These are phyloP conservation scores for Pyrenochaeta sp. DNA, from an alignment of 2,329 filamentous ascomycete genomes.

Conservation along the genomic window DNA sequence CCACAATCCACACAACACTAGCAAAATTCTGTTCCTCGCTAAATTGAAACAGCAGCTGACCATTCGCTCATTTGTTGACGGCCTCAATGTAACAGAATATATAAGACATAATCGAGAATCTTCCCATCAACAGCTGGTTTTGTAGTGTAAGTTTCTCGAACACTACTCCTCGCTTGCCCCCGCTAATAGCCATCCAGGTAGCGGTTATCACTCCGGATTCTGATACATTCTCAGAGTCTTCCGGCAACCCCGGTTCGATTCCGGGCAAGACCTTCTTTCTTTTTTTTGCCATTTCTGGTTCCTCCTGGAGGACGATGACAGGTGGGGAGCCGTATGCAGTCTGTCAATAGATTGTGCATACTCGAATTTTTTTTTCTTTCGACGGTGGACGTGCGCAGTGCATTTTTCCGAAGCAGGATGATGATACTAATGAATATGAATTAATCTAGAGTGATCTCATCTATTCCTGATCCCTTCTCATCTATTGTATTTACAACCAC, in stretches of 20 bases:
- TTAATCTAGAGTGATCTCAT: not conserved
- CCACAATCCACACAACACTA: too few species aligned
- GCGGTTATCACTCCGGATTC: conserved; percentile 41
- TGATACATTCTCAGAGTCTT: conserved; percentile 24
- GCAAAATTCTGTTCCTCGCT: too few species aligned
- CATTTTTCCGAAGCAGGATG: too few species aligned
- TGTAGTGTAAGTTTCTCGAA: conserved; percentile 19
- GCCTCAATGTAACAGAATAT: not conserved
- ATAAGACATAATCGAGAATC: not conserved
- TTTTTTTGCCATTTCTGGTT: conserved; percentile 6
- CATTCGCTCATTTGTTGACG: too few species aligned
- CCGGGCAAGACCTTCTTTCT: conserved; percentile 27
- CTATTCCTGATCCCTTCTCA: not conserved
- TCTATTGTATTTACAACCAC: not conserved
- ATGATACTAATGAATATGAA: too few species aligned
- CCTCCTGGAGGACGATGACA: not conserved
- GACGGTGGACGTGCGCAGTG: not conserved
- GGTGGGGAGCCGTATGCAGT: not conserved
- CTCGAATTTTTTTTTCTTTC: not conserved
- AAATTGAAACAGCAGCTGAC: too few species aligned
- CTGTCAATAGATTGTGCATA: not conserved
- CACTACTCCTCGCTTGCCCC: conserved; percentile 3
- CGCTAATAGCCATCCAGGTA: conserved; percentile 19
- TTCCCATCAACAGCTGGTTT: conserved; percentile 10
- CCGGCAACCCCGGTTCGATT: conserved; percentile 37